phyloP scores from a whole-genome alignment of 352 stramenopile genomes.

The Bremia lactucae region DNA sequence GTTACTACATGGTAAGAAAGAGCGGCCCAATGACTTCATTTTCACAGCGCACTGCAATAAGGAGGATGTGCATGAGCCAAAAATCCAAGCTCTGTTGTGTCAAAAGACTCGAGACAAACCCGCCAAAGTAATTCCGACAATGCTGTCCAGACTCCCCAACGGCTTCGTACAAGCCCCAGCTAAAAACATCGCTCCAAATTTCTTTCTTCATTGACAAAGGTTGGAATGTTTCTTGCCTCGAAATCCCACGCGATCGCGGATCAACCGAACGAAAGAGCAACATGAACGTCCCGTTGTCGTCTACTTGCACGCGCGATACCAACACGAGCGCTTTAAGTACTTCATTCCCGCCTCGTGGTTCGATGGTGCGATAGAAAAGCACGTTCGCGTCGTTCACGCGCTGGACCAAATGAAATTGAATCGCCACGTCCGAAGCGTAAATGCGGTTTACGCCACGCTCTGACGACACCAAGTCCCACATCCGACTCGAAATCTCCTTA shows the following conservation, averaged over 20 bases:
- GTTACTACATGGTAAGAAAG: conserved; percentile 25
- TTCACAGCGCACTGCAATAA: conserved; percentile 58
- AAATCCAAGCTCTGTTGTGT: conserved; percentile 39
- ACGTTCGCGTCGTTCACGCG: conserved; percentile 44
- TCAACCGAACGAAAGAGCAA: conserved; percentile 55
- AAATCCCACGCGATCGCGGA: conserved; percentile 18
- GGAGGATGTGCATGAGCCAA: conserved; percentile 59
- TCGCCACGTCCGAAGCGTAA: conserved; percentile 37
- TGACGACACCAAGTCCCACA: conserved; percentile 54
- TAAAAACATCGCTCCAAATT: conserved; percentile 51
- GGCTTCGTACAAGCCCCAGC: conserved; percentile 51
- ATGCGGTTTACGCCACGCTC: conserved; percentile 43
- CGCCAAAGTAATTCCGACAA: conserved; percentile 54
- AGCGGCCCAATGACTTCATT: conserved; percentile 43
- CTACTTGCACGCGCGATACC: conserved; percentile 40
- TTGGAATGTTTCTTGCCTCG: conserved; percentile 6
- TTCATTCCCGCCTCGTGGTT: conserved; percentile 27
- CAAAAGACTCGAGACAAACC: conserved; percentile 34
- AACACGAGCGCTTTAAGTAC: conserved; percentile 46
- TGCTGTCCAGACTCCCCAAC: conserved; percentile 23
- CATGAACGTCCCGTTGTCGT: conserved; percentile 39
- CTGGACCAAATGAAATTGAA: conserved; percentile 45
- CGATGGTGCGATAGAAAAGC: conserved; percentile 56
- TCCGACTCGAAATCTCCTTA: conserved; percentile 27
- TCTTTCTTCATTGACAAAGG: conserved; percentile 9